Base-by-base conservation (phyloP, 2,329 filamentous ascomycete species). In the Clonostachys byssicola region DNA sequence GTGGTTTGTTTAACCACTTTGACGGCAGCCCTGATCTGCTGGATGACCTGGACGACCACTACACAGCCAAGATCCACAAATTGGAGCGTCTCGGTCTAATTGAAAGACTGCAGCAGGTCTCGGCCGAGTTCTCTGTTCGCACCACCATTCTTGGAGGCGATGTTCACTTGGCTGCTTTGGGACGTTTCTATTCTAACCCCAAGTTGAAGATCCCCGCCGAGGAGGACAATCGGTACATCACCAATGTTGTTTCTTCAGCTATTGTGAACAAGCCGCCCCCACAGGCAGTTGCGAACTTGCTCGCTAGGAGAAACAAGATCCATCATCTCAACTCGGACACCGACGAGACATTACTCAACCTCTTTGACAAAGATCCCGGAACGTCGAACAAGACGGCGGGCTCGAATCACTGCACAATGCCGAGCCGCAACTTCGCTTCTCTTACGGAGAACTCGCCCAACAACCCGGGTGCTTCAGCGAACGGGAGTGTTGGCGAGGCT, bases 211-310 rank as follows among this genome's bases (percentile, higher is more conserved):
- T 96, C 34, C 78, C 89, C 1, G 86, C 85, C 47, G 87, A 92
- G 61, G 78, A 85, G 49, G 94, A 99, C 65, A 88, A 90, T 62
- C 83, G 94, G 47, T 97, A 97, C 66, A 97, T 99, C 83, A 87
- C 86, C 44, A 99, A 99, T 60, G 79, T 99, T 17, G 80, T 97
- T 46, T 95, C 91, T 6, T 96, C 92, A 1, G 92, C 92, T 34
- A 97, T 99, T 59, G 92, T 95, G 54, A 96, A 99, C 64, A 92
- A 92, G 57, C 94, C 94, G 3, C 90, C 92, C 13, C 90, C 92
- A 2, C 83, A 86, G 63, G 92, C 70, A 56, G 87, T 99, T 60
- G 91, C 91, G 12, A 95, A 99, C 64, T 81, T 96, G 43, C 78
- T 99, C 46, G 92, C 95, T 49, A 85, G 86, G 60, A 81, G 94